Evolutionary conservation across 2,329 filamentous ascomycete genomes (phyloP).

Genomic region (Monilinia laxa): DNA sequence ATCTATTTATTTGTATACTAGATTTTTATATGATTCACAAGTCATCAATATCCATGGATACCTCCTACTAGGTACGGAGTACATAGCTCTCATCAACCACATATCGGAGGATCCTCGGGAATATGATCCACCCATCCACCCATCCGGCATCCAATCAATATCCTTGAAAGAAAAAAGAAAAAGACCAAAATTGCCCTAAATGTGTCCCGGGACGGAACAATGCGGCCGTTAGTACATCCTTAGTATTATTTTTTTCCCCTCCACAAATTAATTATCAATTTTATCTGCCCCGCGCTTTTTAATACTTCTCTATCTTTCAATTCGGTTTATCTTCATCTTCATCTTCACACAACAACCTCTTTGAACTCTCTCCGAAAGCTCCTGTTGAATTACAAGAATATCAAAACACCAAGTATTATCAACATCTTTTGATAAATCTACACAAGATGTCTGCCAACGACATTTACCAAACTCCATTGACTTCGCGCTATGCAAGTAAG

Average conservation of each 20-base stretch:
- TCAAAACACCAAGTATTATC: neutral
- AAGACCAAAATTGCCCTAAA: neutral
- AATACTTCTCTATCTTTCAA: neutral
- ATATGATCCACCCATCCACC: too few relatives aligned
- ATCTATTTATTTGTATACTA: too few relatives aligned
- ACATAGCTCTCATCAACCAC: too few relatives aligned
- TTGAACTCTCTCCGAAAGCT: neutral
- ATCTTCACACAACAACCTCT: neutral
- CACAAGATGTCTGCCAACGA: conserved; percentile 43
- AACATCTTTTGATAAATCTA: conserved; percentile 1
- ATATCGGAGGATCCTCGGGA: too few relatives aligned
- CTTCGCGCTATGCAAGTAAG: conserved; percentile 63
- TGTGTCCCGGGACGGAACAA: neutral
- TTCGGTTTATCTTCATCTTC: neutral
- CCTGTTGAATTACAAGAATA: neutral
- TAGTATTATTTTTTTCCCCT: conserved; percentile 12
- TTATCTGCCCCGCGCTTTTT: conserved; percentile 3
- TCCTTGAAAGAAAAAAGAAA: neutral
- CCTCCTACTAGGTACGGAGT: too few relatives aligned
- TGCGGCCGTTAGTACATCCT: conserved; percentile 3
- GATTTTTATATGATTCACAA: too few relatives aligned
- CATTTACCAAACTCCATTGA: conserved; percentile 66
- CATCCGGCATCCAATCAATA: too few relatives aligned
- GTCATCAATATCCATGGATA: too few relatives aligned
- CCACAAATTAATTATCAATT: conserved; percentile 4